Conservation (phyloP, 768 basidiomycete species). For the Pisolithus orientalis region DNA sequence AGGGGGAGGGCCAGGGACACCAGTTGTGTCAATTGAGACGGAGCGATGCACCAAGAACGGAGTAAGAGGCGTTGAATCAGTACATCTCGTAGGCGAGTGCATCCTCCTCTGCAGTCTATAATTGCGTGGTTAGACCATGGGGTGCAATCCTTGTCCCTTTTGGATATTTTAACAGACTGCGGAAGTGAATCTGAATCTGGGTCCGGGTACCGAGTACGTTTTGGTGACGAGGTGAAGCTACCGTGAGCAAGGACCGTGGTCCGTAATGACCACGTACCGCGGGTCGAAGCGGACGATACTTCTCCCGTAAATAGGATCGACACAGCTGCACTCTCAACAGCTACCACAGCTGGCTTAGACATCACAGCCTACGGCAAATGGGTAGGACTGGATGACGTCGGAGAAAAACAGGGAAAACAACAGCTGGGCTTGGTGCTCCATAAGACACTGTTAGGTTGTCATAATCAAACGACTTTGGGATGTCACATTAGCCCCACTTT, state of each 20-base stretch:
- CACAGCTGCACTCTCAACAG: background rate
- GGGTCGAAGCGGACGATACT: conserved; percentile 60
- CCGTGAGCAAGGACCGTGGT: conserved; percentile 34
- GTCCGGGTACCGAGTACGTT: conserved; percentile 57
- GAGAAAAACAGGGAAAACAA: background rate
- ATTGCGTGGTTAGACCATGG: background rate
- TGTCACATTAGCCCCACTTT: no score
- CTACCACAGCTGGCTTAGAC: conserved; percentile 5
- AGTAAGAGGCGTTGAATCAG: conserved; percentile 32
- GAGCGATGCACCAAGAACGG: conserved; percentile 52
- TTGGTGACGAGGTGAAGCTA: conserved; percentile 52
- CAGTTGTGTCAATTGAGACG: conserved; percentile 14
- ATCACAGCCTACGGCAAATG: conserved; percentile 2
- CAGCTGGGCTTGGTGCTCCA: no score
- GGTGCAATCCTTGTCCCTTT: background rate
- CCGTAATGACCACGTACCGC: conserved; percentile 73
- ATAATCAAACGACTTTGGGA: no score
- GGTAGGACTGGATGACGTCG: background rate
- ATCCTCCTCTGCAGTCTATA: conserved; percentile 38
- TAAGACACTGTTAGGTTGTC: no score
- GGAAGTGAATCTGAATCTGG: conserved; percentile 45
- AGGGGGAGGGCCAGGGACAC: conserved; percentile 3
- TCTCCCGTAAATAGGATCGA: conserved; percentile 12
- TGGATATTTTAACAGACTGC: conserved; percentile 34
- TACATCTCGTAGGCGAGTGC: conserved; percentile 35